Evolutionary conservation across 2,329 filamentous ascomycete genomes (phyloP), one percentile per base, ranked within the genome.

Genomic region (Coniella vitis): DNA sequence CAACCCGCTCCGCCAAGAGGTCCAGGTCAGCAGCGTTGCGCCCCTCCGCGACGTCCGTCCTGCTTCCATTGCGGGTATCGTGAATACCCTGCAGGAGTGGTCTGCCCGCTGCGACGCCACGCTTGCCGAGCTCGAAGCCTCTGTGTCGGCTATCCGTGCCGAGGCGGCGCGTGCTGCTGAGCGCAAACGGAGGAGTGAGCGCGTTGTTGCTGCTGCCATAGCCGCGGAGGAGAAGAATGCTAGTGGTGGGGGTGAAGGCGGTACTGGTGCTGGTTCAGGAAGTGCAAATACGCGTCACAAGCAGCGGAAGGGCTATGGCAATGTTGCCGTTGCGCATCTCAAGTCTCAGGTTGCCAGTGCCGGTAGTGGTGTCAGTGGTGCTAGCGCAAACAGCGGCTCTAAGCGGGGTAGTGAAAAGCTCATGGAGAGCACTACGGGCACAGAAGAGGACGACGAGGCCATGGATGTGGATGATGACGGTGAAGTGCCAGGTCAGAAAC

Each of bases 1-100:
- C 48, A 87, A 96, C 62, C 88, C 90, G 4, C 79, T 80, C 50
- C 76, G 84, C 48, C 80, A 84, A 31, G 76, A 78, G 52, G 85
- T 97, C 19, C 79, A 84, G 61, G 82, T 97, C 47, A 84, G 83
- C 44, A 84, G 86, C 53, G 82, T 96, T 29, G 82, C 90, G 0
- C 86, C 93, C 0, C 79, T 96, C 2, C 89, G 93, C 17, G 93
- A 98, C 64, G 79, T 95, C 1, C 78, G 81, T 1, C 89, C 90
- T 0, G 80, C 81, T 49, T 80, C 83, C 48, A 76, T 95, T 12
- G 78, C 82, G 0, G 66, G 69, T 1, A 84, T 96, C 69, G 76
- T 89, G 22, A 64, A 69, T 3, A 78, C 83, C 12, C 76, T 98
- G 10, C 73, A 75, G 25, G 75, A 76, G 48, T 98, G 91, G 91